These are phyloP conservation scores for Verticillium albo-atrum DNA, from an alignment of 2,329 filamentous ascomycete genomes.

Conservation along the genomic window DNA sequence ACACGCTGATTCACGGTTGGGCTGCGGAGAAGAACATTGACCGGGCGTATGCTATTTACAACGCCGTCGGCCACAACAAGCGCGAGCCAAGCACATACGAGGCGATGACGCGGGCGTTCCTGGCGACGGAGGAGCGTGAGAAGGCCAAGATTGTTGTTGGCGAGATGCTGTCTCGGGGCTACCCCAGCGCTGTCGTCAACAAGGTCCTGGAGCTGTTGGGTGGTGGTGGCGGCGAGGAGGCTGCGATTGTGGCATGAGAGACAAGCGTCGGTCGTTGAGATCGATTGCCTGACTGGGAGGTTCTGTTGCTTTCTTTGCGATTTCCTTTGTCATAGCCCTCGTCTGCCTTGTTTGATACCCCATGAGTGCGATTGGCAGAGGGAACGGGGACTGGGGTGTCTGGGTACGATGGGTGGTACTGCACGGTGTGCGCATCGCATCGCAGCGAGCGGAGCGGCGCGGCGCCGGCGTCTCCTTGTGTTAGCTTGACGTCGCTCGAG, in stretches of 20 bases:
- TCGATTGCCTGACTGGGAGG: neutral
- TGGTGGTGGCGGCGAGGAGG: conserved; percentile 42
- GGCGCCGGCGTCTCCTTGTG: neutral
- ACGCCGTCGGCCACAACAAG: conserved; percentile 69
- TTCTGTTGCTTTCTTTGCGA: conserved; percentile 8
- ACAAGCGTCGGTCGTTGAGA: neutral
- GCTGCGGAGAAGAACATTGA: conserved; percentile 75
- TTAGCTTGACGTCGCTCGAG: neutral
- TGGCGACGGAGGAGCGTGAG: conserved; percentile 75
- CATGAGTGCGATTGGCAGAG: conserved; percentile 14
- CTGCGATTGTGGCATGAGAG: conserved; percentile 14
- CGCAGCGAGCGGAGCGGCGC: neutral
- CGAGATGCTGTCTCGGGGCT: conserved; percentile 88
- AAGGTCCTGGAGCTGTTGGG: conserved; percentile 91
- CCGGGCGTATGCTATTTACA: conserved; percentile 76
- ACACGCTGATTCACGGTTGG: conserved; percentile 97
- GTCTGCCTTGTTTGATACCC: conserved; percentile 23
- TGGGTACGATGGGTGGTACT: conserved; percentile 9
- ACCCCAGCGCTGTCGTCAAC: conserved; percentile 84
- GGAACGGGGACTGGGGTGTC: conserved; percentile 6
- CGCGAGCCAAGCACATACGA: conserved; percentile 98
- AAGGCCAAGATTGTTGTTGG: conserved; percentile 74
- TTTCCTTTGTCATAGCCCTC: conserved; percentile 20
- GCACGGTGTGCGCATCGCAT: neutral
- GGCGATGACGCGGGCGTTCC: conserved; percentile 92